Evolutionary conservation across 805 yeast genomes (phyloP).

Genomic region (Ogataea kodamae): DNA sequence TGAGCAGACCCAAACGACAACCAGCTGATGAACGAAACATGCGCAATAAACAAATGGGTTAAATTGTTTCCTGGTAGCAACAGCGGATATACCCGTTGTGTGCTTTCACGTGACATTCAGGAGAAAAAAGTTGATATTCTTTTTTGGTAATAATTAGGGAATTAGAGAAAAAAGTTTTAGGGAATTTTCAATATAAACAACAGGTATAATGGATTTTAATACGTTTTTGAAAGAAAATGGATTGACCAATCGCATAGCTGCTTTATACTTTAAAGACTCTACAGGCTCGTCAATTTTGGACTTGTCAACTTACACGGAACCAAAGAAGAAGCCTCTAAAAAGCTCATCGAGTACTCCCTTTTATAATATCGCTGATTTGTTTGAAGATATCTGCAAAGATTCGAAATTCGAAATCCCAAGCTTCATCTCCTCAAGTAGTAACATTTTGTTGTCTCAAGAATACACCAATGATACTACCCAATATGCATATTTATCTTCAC

Average conservation of each 20-base stretch:
- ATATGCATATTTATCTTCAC: conserved; percentile 8
- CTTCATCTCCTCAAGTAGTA: conserved; percentile 11
- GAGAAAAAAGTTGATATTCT: too few relatives aligned
- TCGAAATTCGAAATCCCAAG: conserved; percentile 13
- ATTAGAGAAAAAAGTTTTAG: conserved; percentile 1
- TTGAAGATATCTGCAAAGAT: conserved; percentile 10
- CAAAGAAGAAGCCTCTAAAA: not conserved
- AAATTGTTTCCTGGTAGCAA: conserved; percentile 9
- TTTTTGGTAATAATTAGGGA: too few relatives aligned
- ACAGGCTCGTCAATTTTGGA: not conserved
- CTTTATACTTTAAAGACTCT: conserved; percentile 7
- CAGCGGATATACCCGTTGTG: conserved; percentile 3
- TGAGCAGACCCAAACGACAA: too few relatives aligned
- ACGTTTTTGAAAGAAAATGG: conserved; percentile 8
- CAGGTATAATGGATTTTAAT: conserved; percentile 13
- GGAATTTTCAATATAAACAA: conserved; percentile 2
- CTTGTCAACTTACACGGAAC: conserved; percentile 1
- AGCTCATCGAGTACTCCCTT: too few relatives aligned
- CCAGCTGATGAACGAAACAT: too few relatives aligned
- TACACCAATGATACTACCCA: conserved; percentile 6
- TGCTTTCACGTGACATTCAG: conserved; percentile 19
- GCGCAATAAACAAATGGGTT: not conserved
- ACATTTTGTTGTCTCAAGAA: conserved; percentile 10
- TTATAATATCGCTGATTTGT: too few relatives aligned
- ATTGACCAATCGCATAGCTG: conserved; percentile 5